Base-by-base conservation (phyloP, 2,329 filamentous ascomycete species). In the Pestalotiopsis fici region DNA sequence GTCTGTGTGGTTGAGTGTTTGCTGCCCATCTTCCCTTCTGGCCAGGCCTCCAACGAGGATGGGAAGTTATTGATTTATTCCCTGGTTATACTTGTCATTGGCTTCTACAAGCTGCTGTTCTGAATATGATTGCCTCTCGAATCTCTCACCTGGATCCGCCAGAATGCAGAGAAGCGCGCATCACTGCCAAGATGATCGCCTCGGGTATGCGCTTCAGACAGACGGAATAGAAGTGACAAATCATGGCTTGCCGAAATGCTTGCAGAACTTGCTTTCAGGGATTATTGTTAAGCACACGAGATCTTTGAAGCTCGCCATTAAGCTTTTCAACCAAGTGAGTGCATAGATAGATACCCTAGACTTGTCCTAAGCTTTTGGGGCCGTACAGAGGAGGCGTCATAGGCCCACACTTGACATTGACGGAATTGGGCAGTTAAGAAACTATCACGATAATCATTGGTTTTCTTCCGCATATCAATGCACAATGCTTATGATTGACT, bases 251-350 rank as follows among this genome's bases (percentile, higher is more conserved):
- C n/a, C 18, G 43, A 35, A 35, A 35, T 7, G 31, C 31, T 35
- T 35, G 31, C 31, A 35, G 31, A 35, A 35, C n/a, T 35, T 1
- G 1, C 6, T 7, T 11, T 11, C 31, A 35, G 31, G 31, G 31
- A 35, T 35, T 35, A 31, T 67, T 18, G 64, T 74, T 2, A 73
- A 77, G 59, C 55, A 69, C 2, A 74, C 74, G 35, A 71, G 73
- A 59, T 75, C 74, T 11, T 69, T 73, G 66, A 74, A 71, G 12
- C 59, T 76, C 1, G 73, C 70, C 2, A 73, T 71, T 43, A 75
- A 67, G 2, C 67, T 78, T n/a, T 35, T 6, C 31, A 11, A 35
- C 11, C 11, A 11, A 35, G 31, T 35, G 31, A 6, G 31, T 11
- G 11, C 31, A 35, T 35, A 35, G n/a, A n/a, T n/a, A n/a, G n/a